Evolutionary conservation across 768 basidiomycete genomes (phyloP).

Genomic region (Amyloporia xantha): DNA sequence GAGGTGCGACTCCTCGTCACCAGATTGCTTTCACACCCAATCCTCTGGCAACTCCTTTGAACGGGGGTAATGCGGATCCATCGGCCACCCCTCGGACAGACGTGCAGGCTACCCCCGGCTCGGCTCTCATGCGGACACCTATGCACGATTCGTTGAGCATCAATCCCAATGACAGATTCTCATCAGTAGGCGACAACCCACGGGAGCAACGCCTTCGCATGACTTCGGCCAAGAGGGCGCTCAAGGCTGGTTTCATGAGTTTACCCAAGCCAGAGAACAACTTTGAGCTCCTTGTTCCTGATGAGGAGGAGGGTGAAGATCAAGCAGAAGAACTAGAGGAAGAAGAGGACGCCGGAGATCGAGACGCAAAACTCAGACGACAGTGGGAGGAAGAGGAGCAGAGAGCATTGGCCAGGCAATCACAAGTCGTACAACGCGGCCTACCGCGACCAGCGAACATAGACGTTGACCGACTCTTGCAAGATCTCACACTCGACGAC

Average conservation of each 20-base stretch:
- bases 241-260: conserved; percentile 74
- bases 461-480: conserved; percentile 57
- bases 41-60: conserved; percentile 84
- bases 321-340: conserved; percentile 30
- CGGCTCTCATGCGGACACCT: conserved; percentile 91
- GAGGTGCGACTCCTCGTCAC: conserved; percentile 91
- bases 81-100: conserved; percentile 29
- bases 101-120: conserved; percentile 33
- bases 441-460: conserved; percentile 86
- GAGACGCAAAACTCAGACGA: conserved; percentile 69
- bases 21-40: conserved; percentile 92
- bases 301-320: conserved; percentile 63
- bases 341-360: conserved; percentile 89
- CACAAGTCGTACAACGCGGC: conserved; percentile 71
- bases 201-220: conserved; percentile 61
- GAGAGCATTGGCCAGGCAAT: conserved; percentile 74
- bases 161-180: conserved; percentile 61
- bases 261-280: conserved; percentile 95
- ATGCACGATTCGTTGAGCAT: conserved; percentile 88
- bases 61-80: conserved; percentile 34
- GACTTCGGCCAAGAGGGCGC: conserved; percentile 63
- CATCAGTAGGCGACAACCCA: conserved; percentile 61
- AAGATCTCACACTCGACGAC: conserved; percentile 48
- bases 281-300: conserved; percentile 89
- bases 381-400: conserved; percentile 70